Evolutionary conservation across 179 eudicot species (phyloP).

Genomic region (Drosera spatulata): DNA sequence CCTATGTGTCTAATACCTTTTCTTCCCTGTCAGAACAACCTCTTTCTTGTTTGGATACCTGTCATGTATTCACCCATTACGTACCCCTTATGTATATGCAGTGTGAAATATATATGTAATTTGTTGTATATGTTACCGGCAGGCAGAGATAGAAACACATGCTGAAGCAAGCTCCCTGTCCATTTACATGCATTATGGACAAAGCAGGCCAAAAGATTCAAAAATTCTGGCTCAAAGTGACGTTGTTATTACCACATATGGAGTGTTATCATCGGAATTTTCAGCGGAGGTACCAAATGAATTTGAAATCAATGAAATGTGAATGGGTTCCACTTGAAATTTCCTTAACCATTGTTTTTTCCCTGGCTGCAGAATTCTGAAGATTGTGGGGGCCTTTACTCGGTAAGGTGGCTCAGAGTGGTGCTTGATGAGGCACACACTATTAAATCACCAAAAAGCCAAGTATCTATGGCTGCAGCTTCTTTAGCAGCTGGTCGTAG

Average conservation of each 20-base stretch:
- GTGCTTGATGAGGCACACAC: slow-evolving; percentile 99
- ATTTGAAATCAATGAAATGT: too few relatives aligned
- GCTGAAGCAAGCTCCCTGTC: slow-evolving; percentile 73
- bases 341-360: slow-evolving; percentile 6
- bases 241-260: slow-evolving; percentile 93
- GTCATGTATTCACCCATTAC: too few relatives aligned
- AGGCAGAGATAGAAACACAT: slow-evolving; percentile 95
- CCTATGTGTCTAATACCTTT: background rate
- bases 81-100: too few relatives aligned
- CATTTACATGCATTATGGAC: slow-evolving; percentile 85
- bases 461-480: slow-evolving; percentile 77
- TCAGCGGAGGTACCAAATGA: slow-evolving; percentile 49
- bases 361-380: slow-evolving; percentile 52
- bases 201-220: slow-evolving; percentile 74
- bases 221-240: slow-evolving; percentile 57
- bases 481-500: slow-evolving; percentile 77
- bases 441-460: slow-evolving; percentile 89
- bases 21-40: too few relatives aligned
- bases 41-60: too few relatives aligned
- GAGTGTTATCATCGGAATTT: slow-evolving; percentile 84
- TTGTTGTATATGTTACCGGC: slow-evolving; percentile 12
- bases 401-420: slow-evolving; percentile 85
- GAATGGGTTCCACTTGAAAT: background rate
- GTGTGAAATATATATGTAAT: background rate
- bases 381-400: slow-evolving; percentile 62